Percentiles rank a stretch among this genome's conserved stretches.
phyloP scores from a whole-genome alignment of 2,329 filamentous ascomycete species.

The Didymosphaeria variabile region DNA sequence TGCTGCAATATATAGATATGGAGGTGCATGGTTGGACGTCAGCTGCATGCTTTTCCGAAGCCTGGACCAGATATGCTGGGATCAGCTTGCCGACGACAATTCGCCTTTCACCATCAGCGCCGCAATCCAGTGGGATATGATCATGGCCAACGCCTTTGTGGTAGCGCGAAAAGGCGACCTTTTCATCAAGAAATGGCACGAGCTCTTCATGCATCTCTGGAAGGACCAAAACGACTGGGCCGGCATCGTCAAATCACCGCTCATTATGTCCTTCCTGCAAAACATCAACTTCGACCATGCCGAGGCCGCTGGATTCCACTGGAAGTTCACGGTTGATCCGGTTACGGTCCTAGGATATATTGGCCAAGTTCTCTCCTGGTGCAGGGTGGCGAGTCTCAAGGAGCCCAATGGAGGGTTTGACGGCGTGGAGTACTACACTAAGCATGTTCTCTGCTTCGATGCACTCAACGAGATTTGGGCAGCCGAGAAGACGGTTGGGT shows the following conservation, averaged over 20 bases:
- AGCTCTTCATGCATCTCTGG: conserved; percentile 38
- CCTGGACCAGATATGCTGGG: conserved; percentile 53
- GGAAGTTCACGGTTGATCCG: conserved; percentile 46
- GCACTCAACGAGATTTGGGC: conserved; percentile 33
- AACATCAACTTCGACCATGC: conserved; percentile 34
- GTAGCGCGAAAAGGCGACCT: conserved; percentile 53
- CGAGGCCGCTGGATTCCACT: conserved; percentile 33
- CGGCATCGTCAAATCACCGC: conserved; percentile 30
- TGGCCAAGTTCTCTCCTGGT: conserved; percentile 52
- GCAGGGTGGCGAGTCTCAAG: conserved; percentile 41
- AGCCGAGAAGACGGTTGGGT: conserved; percentile 38
- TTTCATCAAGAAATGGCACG: conserved; percentile 54
- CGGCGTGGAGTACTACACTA: conserved; percentile 40
- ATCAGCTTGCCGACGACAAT: conserved; percentile 49
- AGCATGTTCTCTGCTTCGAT: conserved; percentile 39
- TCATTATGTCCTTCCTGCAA: conserved; percentile 34
- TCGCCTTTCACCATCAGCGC: conserved; percentile 43
- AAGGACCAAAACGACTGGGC: conserved; percentile 28
- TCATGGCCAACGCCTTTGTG: conserved; percentile 56
- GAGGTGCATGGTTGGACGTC: conserved; percentile 55
- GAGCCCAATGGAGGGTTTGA: conserved; percentile 44
- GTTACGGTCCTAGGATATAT: conserved; percentile 51
- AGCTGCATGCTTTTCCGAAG: conserved; percentile 50
- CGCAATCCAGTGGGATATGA: conserved; percentile 36
- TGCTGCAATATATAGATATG: conserved; percentile 50